A percentile compares a stretch with the other conserved stretches of the same genome.
Conservation (phyloP, 2,329 filamentous ascomycete genomes). For the Fusarium torreyae region DNA sequence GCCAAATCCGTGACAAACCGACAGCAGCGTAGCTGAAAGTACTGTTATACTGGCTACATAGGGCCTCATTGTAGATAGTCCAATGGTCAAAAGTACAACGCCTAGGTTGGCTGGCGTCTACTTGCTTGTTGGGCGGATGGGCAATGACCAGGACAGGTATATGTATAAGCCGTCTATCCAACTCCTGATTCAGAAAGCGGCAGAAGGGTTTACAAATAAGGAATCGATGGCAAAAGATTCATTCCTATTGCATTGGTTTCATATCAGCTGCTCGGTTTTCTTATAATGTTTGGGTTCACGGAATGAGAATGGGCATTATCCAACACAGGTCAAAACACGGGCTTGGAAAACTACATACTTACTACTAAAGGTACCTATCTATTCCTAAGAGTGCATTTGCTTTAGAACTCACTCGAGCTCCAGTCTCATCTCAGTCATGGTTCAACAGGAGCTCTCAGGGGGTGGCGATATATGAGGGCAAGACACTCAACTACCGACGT, state of each 20-base stretch:
- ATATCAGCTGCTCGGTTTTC: no score
- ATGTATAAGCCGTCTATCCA: not conserved
- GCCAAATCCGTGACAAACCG: slow-evolving; percentile 3
- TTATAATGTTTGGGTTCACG: no score
- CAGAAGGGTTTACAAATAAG: no score
- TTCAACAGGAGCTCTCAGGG: not conserved
- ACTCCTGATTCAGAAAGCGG: not conserved
- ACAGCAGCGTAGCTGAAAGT: not conserved
- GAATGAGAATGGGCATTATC: no score
- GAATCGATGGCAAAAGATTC: not conserved
- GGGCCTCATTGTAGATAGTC: not conserved
- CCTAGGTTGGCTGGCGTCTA: not conserved
- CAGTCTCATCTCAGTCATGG: not conserved
- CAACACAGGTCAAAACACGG: no score
- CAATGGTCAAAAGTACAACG: not conserved
- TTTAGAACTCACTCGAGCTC: not conserved
- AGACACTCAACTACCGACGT: not conserved
- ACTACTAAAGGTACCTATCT: no score
- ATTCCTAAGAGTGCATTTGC: no score
- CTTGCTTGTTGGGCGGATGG: not conserved
- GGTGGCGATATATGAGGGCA: not conserved
- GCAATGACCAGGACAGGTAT: not conserved
- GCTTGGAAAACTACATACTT: no score
- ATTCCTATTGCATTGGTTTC: no score
- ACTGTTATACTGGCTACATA: not conserved